Evolutionary conservation across 805 yeast genomes (phyloP).

Genomic region (Ogataea nitratoaversa): DNA sequence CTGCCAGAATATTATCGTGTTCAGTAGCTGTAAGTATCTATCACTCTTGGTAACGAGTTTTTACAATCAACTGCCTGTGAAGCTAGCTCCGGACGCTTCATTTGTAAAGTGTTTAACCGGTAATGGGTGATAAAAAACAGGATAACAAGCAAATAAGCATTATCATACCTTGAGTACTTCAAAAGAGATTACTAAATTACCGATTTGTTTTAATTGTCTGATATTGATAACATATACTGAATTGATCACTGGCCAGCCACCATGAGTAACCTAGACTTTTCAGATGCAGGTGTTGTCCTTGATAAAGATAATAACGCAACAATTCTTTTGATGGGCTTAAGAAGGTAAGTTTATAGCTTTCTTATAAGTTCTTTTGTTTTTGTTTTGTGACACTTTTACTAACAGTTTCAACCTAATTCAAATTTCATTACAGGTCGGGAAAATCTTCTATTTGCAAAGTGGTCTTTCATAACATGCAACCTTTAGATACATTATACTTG

Average conservation of each 20-base stretch:
- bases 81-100: too few species aligned
- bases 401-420: too few species aligned
- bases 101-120: background rate
- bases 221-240: too few species aligned
- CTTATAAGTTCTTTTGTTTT: background rate
- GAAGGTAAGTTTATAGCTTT: constrained; percentile 40
- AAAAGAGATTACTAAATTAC: too few species aligned
- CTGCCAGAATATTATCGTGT: background rate
- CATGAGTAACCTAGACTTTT: constrained; percentile 11
- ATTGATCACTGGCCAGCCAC: too few species aligned
- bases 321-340: constrained; percentile 80
- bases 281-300: constrained; percentile 21
- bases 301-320: constrained; percentile 67
- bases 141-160: background rate
- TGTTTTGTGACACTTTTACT: background rate
- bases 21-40: background rate
- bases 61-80: too few species aligned
- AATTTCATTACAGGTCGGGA: constrained; percentile 56
- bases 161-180: too few species aligned
- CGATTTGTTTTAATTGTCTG: too few species aligned
- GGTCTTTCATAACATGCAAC: constrained; percentile 94
- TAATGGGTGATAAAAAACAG: background rate
- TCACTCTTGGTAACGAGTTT: too few species aligned
- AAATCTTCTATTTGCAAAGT: constrained; percentile 95
- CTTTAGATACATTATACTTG: constrained; percentile 83